These are phyloP conservation scores for Kurtzmaniella quercitrusa DNA, from an alignment of 1,139 yeast genomes.

Conservation along the genomic window DNA sequence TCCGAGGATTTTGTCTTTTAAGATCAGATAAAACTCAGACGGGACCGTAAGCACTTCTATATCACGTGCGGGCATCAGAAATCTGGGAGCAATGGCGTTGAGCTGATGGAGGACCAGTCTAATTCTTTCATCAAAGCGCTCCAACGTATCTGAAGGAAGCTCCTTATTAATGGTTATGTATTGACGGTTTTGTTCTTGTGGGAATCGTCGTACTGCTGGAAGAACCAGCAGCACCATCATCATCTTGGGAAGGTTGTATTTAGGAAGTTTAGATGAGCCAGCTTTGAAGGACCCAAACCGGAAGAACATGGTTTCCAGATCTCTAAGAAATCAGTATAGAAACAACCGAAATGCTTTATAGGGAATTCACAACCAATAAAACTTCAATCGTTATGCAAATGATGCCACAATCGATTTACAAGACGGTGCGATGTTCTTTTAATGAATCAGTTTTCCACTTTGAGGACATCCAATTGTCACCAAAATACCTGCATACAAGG, in stretches of 20 bases:
- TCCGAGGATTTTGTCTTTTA: slow-evolving; percentile 50
- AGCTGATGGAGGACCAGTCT: slow-evolving; percentile 51
- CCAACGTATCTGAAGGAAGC: slow-evolving; percentile 5
- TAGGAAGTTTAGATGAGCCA: neutral
- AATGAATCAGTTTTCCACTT: too few relatives aligned
- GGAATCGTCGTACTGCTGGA: slow-evolving; percentile 1
- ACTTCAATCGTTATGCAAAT: too few relatives aligned
- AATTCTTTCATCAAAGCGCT: slow-evolving; percentile 46
- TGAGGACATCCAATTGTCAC: too few relatives aligned
- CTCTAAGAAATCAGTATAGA: neutral
- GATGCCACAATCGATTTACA: too few relatives aligned
- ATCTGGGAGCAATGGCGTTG: slow-evolving; percentile 68
- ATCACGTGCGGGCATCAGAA: slow-evolving; percentile 54
- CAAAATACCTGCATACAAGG: too few relatives aligned
- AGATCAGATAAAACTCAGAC: slow-evolving; percentile 57
- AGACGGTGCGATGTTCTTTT: too few relatives aligned
- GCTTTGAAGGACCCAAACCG: neutral
- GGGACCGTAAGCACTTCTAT: slow-evolving; percentile 68
- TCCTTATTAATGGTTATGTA: neutral
- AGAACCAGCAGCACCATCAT: slow-evolving; percentile 1
- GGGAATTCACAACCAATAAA: neutral
- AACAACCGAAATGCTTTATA: neutral
- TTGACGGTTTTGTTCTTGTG: slow-evolving; percentile 1
- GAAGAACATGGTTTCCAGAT: slow-evolving; percentile 1
- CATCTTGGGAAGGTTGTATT: neutral